Evolutionary conservation across 345 rosid genomes (phyloP).

Genomic region (Durio zibethinus): DNA sequence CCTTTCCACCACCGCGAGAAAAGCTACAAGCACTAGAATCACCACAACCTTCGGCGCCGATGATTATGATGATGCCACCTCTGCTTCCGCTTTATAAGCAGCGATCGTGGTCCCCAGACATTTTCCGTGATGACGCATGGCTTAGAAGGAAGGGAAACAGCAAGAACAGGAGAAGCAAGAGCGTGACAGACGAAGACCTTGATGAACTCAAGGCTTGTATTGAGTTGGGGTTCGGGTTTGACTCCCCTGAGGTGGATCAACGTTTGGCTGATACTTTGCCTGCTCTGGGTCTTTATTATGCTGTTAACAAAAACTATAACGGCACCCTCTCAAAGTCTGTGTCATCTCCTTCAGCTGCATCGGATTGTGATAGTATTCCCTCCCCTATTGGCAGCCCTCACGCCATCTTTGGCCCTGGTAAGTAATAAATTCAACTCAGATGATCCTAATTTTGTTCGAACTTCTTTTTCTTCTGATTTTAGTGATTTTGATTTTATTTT

Average conservation of each 20-base stretch:
- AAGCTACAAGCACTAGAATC: background rate
- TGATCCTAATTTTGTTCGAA: no score
- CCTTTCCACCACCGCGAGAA: background rate
- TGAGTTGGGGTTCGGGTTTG: conserved; percentile 84
- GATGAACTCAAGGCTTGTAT: conserved; percentile 91
- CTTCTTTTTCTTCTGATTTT: background rate
- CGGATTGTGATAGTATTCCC: conserved; percentile 47
- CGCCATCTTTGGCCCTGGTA: conserved; percentile 50
- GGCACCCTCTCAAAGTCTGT: conserved; percentile 45
- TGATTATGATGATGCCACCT: conserved; percentile 1
- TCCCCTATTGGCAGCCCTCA: conserved; percentile 59
- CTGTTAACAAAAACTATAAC: conserved; percentile 65
- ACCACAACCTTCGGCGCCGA: background rate
- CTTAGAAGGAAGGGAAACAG: conserved; percentile 54
- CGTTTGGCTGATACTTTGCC: conserved; percentile 80
- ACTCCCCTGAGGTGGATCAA: conserved; percentile 64
- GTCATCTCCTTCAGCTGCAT: conserved; percentile 35
- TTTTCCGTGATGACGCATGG: conserved; percentile 85
- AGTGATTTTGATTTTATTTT: background rate
- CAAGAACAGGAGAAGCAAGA: conserved; percentile 53
- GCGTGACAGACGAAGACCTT: conserved; percentile 86
- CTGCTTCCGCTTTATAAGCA: conserved; percentile 58
- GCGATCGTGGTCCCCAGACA: conserved; percentile 89
- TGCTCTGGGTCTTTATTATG: conserved; percentile 71
- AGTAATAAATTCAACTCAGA: background rate